Evolutionary conservation across 495 filamentous ascomycete species (phyloP).

Genomic region (Opeltia flavorubescens): DNA sequence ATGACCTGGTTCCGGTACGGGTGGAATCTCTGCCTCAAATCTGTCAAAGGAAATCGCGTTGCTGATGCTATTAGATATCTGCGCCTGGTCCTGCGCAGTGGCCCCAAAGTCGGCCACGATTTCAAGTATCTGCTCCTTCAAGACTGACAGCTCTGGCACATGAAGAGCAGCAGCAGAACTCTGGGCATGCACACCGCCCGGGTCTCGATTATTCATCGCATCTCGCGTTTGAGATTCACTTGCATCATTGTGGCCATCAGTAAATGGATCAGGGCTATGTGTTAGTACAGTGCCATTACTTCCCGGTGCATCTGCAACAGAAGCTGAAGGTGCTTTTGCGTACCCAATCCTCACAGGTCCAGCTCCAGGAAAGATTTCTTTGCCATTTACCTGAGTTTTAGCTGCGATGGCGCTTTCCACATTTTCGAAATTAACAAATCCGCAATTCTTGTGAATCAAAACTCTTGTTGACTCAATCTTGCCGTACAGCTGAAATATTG

Average conservation of each 20-base stretch:
- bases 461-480: slow-evolving; percentile 86
- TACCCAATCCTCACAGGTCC: slow-evolving; percentile 92
- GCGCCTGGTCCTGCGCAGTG: slow-evolving; percentile 57
- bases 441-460: slow-evolving; percentile 96
- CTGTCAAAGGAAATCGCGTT: slow-evolving; percentile 56
- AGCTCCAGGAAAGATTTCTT: slow-evolving; percentile 95
- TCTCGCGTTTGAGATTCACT: slow-evolving; percentile 23
- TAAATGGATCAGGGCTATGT: slow-evolving; percentile 78
- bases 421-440: slow-evolving; percentile 93
- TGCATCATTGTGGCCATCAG: slow-evolving; percentile 34
- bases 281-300: slow-evolving; percentile 76
- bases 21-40: slow-evolving; percentile 75
- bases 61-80: slow-evolving; percentile 61
- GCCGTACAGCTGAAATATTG: slow-evolving; percentile 84
- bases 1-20: slow-evolving; percentile 77
- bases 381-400: slow-evolving; percentile 75
- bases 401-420: slow-evolving; percentile 81
- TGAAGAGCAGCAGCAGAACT: slow-evolving; percentile 38
- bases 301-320: slow-evolving; percentile 63
- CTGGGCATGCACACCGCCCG: slow-evolving; percentile 26
- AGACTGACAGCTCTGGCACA: slow-evolving; percentile 58
- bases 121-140: slow-evolving; percentile 66
- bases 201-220: slow-evolving; percentile 20
- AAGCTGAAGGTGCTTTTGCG: slow-evolving; percentile 84
- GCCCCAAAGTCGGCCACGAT: slow-evolving; percentile 88